Evolutionary conservation across 371 early-diverging fungal genomes (phyloP).

Genomic region (Syncephalastrum racemosum): DNA sequence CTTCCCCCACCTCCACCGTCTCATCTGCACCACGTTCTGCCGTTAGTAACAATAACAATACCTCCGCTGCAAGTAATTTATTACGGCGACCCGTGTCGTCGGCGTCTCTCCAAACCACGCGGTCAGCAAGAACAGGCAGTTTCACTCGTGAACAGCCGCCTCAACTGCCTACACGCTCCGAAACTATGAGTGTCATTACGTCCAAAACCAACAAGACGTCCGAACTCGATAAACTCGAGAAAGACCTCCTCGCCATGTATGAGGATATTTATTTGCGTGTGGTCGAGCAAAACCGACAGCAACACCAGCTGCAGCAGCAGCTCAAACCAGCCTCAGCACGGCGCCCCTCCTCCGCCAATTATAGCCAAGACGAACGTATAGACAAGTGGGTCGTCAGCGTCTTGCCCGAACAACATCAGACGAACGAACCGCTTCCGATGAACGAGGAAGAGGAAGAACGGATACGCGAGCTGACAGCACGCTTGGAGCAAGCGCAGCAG

Average conservation of each 20-base stretch:
- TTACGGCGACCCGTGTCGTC: no score
- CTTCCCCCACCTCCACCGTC: slow-evolving; percentile 14
- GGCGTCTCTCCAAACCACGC: slow-evolving; percentile 1
- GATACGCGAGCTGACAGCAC: slow-evolving; percentile 11
- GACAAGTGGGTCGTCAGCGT: slow-evolving; percentile 18
- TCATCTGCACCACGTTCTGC: slow-evolving; percentile 10
- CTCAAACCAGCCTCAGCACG: no score
- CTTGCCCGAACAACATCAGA: slow-evolving; percentile 10
- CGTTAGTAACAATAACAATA: not conserved
- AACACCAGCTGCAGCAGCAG: no score
- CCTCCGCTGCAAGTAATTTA: no score
- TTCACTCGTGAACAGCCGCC: not conserved
- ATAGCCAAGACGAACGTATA: slow-evolving; percentile 1
- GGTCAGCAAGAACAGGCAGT: not conserved
- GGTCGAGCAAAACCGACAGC: not conserved
- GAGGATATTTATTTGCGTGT: slow-evolving; percentile 5
- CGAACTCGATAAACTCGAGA: slow-evolving; percentile 15
- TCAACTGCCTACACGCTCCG: not conserved
- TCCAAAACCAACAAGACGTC: not conserved
- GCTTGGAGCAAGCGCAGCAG: slow-evolving; percentile 10
- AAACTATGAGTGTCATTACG: not conserved
- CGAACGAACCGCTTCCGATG: not conserved
- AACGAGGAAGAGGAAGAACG: slow-evolving; percentile 6
- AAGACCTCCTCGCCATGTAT: slow-evolving; percentile 16
- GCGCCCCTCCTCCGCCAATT: no score